Conservation (phyloP, 164 flowering plant genomes). For the Nymphaea thermarum region DNA sequence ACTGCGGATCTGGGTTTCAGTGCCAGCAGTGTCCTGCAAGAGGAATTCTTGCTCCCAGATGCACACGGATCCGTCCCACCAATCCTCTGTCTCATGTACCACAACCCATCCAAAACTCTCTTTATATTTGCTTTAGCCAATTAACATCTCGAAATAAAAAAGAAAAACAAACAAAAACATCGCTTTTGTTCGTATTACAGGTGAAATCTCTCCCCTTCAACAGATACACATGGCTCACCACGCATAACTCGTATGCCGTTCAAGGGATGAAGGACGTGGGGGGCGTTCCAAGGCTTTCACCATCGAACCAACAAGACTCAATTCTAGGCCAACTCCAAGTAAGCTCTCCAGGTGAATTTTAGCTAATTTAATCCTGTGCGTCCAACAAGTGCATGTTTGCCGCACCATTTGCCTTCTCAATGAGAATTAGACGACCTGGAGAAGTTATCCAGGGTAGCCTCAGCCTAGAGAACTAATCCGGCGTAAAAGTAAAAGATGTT, state of each 20-base stretch:
- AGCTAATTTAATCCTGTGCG: no score
- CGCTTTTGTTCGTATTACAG: slow-evolving; percentile 14
- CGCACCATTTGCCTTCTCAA: no score
- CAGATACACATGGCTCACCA: slow-evolving; percentile 78
- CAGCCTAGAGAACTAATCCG: no score
- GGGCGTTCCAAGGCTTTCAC: slow-evolving; percentile 40
- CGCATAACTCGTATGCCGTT: slow-evolving; percentile 75
- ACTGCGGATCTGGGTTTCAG: slow-evolving; percentile 66
- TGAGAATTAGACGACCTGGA: no score
- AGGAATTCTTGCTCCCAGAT: slow-evolving; percentile 52
- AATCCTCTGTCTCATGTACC: slow-evolving; percentile 20
- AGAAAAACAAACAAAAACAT: no score
- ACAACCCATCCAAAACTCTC: no score
- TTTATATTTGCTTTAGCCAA: no score
- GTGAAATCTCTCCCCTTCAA: slow-evolving; percentile 67
- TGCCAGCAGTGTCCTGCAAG: slow-evolving; percentile 68
- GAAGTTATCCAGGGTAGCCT: no score
- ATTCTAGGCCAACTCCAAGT: slow-evolving; percentile 72
- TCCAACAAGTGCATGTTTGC: no score
- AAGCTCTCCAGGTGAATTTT: neutral
- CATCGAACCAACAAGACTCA: slow-evolving; percentile 71
- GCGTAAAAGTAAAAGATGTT: no score
- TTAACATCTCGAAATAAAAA: no score
- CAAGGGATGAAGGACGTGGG: slow-evolving; percentile 40
- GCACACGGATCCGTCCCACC: slow-evolving; percentile 58